phyloP scores from a whole-genome alignment of 495 filamentous ascomycete genomes.

The Arthonia radiata region DNA sequence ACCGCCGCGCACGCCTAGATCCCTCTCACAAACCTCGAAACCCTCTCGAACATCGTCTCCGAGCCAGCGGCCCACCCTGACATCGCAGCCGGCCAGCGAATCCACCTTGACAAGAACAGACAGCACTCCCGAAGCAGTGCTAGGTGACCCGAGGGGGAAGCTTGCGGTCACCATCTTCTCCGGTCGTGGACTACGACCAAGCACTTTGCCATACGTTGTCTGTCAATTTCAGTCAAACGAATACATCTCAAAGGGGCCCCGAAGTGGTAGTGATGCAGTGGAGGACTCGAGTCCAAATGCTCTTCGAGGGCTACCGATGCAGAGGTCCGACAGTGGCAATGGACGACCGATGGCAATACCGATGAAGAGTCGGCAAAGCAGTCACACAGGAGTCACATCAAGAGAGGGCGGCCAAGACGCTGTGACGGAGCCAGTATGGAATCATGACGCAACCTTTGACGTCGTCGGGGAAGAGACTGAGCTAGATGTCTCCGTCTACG shows the following conservation, averaged over 20 bases:
- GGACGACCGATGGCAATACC: constrained; percentile 82
- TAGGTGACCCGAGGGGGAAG: constrained; percentile 66
- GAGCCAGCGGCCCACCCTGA: constrained; percentile 7
- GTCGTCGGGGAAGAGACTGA: constrained; percentile 81
- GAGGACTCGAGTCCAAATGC: constrained; percentile 10
- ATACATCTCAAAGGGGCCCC: constrained; percentile 69
- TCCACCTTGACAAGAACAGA: constrained; percentile 16
- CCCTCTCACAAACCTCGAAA: constrained; percentile 35
- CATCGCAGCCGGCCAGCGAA: constrained; percentile 8
- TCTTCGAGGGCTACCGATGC: constrained; percentile 27
- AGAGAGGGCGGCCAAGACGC: constrained; percentile 36
- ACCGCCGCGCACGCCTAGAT: constrained; percentile 63
- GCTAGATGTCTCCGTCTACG: constrained; percentile 84
- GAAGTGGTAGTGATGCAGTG: constrained; percentile 14
- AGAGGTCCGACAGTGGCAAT: constrained; percentile 43
- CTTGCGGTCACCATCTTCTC: constrained; percentile 69
- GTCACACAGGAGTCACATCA: constrained; percentile 57
- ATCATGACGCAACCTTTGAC: constrained; percentile 86
- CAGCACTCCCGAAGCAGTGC: constrained; percentile 25
- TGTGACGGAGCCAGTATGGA: constrained; percentile 80
- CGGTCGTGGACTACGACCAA: constrained; percentile 55
- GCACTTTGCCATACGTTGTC: constrained; percentile 78
- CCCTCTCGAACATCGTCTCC: constrained; percentile 1
- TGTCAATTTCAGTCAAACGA: constrained; percentile 94
- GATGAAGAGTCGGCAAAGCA: constrained; percentile 85